These are phyloP conservation scores for Cyclotella sp. DNA, from an alignment of 108 stramenopile genomes.

Conservation along the genomic window DNA sequence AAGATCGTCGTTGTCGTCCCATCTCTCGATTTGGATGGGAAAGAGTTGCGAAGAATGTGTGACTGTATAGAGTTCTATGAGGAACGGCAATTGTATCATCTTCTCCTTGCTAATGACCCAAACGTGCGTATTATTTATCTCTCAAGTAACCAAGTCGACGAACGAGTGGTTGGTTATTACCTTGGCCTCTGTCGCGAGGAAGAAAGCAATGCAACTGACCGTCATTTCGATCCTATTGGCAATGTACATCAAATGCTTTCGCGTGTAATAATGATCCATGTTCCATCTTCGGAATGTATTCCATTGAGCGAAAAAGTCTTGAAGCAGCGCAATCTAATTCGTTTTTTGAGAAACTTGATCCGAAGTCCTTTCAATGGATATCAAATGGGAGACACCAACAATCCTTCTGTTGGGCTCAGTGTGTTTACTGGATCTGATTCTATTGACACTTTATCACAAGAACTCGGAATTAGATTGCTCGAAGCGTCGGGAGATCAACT, in stretches of 20 bases:
- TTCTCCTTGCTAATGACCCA: constrained; percentile 36
- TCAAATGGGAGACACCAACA: not conserved
- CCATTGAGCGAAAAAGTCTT: constrained; percentile 41
- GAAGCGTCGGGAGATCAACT: constrained; percentile 39
- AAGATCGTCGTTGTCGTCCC: constrained; percentile 47
- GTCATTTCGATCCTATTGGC: constrained; percentile 4
- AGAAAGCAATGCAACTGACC: not conserved
- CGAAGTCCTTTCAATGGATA: constrained; percentile 10
- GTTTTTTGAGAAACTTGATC: constrained; percentile 20
- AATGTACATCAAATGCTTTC: constrained; percentile 38
- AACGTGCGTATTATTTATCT: constrained; percentile 34
- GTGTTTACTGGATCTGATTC: constrained; percentile 37
- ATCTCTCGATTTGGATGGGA: constrained; percentile 43
- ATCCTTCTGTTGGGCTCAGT: constrained; percentile 22
- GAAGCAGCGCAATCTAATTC: constrained; percentile 1
- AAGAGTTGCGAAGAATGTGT: constrained; percentile 36
- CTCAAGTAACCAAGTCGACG: constrained; percentile 30
- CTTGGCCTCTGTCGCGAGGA: constrained; percentile 27
- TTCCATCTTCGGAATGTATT: constrained; percentile 24
- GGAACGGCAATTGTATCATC: constrained; percentile 47
- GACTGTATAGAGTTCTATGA: constrained; percentile 40
- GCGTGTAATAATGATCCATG: constrained; percentile 39
- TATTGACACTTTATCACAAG: constrained; percentile 24
- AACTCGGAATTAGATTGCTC: constrained; percentile 29
- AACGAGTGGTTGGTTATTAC: constrained; percentile 35